These are phyloP conservation scores for Sporisorium scitamineum DNA, from an alignment of 1,284 basidiomycete genomes.

Conservation along the genomic window DNA sequence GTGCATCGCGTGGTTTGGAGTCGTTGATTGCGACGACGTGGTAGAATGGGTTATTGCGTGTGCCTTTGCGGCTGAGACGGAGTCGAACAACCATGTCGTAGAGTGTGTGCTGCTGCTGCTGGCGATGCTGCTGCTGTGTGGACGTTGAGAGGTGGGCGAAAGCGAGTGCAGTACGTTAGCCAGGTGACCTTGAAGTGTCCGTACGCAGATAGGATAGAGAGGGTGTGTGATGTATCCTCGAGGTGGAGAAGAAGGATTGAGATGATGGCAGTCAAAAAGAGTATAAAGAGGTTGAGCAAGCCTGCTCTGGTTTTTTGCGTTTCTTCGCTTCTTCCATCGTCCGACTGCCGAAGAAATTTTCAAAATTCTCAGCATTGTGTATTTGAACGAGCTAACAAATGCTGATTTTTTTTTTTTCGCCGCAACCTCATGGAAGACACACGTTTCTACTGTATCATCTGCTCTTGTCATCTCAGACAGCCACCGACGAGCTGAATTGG, in stretches of 20 bases:
- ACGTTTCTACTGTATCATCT: not conserved
- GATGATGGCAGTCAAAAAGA: not conserved
- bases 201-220: not conserved
- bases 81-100: constrained; percentile 82
- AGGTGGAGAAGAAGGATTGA: too few species aligned
- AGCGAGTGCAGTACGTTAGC: too few species aligned
- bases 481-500: not conserved
- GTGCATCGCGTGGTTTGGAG: constrained; percentile 82
- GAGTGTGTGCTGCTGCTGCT: not conserved
- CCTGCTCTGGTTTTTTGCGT: not conserved
- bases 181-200: not conserved
- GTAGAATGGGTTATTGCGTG: constrained; percentile 81
- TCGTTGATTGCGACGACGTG: constrained; percentile 88
- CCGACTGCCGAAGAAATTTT: constrained; percentile 15
- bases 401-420: not conserved
- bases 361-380: not conserved
- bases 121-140: too few species aligned
- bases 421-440: not conserved
- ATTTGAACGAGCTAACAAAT: not conserved
- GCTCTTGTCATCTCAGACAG: not conserved
- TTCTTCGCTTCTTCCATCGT: not conserved
- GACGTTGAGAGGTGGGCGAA: not conserved
- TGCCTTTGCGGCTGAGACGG: constrained; percentile 86
- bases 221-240: not conserved
- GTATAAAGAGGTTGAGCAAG: not conserved